Evolutionary conservation across 225 moss, liverwort and hornwort genomes (phyloP), one percentile per base, ranked within the genome.

Genomic region (Straminergon stramineum): DNA sequence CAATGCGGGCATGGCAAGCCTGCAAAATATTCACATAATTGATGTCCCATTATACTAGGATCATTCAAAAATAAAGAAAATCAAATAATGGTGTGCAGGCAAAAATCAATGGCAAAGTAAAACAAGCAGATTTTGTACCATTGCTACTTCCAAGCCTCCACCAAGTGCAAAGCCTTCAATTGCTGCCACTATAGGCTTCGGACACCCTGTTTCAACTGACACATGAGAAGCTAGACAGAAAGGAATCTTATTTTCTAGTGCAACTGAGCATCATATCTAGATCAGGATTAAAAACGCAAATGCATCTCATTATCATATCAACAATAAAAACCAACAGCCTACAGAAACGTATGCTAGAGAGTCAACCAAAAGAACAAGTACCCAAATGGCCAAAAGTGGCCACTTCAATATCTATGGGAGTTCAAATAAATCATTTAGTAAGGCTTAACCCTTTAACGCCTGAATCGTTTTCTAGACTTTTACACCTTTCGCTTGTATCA

Each of bases 161-260:
- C 98, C 98, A 53, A 98, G 95, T 45, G 98, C 98, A 91, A 97
- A 97, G n/a, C 93, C 91, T 90, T 97, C 97, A 86, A 97, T 92
- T 37, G 98, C 98, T 85, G 98, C 97, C 87, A 98, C 97, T n/a
- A 91, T 84, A 89, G 98, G 96, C 92, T 97, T 98, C 52, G 96
- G 91, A 64, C 97, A 94, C 91, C 93, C 98, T 98, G 97, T 92
- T 93, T 82, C 87, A 93, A 66, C 64, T 60, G 63, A 87, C 43
- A 67, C 23, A 83, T 88, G 37, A 90, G 86, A 69, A 78, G 43
- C 64, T 75, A 84, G 75, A 75, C 63, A 87, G 75, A 73, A 82
- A 65, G 35, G 26, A 87, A 51, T 63, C 48, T 75, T 51, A 74
- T 27, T 76, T 79, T 79, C 79, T 79, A 83, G 35, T 75, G 48